Base-by-base conservation (phyloP, 352 stramenopile genomes). In the Globisporangium emineosum region DNA sequence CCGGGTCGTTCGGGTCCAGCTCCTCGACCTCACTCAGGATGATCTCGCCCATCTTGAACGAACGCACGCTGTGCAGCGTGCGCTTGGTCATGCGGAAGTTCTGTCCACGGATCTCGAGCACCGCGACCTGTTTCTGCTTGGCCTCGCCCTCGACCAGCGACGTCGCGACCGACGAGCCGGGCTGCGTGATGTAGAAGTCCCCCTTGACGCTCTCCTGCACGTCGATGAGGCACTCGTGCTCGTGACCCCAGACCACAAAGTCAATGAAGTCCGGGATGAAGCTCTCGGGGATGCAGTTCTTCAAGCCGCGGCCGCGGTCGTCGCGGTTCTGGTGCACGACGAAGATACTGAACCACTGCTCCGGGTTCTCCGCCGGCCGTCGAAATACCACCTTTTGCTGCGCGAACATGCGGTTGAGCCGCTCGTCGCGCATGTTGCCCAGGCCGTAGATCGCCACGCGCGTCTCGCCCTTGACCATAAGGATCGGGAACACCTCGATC, bases 231-330 rank as follows among this genome's bases (percentile, higher is more conserved):
- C 96, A 99, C 80, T 99, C 97, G 75, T 99, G 98, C 78, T 99
- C 98, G 71, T 99, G 97, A 21, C 97, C 97, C 95, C 96, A 99
- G 52, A 96, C 71, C 6, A 98, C 96, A 51, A 99, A 87, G 70
- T 99, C 96, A 69, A 99, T 99, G 79, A 98, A 99, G 55, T 98
- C 86, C 0, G 98, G 98, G 43, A 99, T 99, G 80, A 99, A 97
- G 60, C 84, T 93, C 77, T 99, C 97, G 27, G 97, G 94, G 13
- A 99, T 81, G 68, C 96, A 99, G 67, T 99, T 99, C 77, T 99
- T 99, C 25, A 68, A 73, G 30, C 96, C 96, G 21, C 85, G 75
- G 37, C 91, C 81, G 62, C 93, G 90, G 42, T 97, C 81, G 72
- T 99, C 95, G 60, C 97, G 88, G 78, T 99, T 99, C 82, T 99